Evolutionary conservation across 768 basidiomycete genomes (phyloP), one percentile per base, ranked within the genome.

Genomic region (Lactarius tabidus): DNA sequence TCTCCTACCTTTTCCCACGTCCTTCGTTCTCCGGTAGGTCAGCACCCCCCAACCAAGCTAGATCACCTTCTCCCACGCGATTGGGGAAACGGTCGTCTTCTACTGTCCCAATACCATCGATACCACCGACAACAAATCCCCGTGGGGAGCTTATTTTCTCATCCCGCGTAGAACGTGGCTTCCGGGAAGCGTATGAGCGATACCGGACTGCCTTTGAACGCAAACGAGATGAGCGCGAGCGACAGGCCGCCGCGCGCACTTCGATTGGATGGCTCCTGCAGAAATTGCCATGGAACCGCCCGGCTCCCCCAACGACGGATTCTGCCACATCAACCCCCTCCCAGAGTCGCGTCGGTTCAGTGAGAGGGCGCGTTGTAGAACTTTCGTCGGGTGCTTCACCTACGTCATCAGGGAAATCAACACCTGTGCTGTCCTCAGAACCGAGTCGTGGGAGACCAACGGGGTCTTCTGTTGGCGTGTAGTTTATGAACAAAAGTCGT

Each of bases 61-160:
- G 77, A 41, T 72, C 80, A 14, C 72, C 78, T 53, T 76, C 77
- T 55, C 73, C 76, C 52, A 73, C 77, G 14, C 75, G 68, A 31
- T 55, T 67, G 36, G 61, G 69, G 31, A 69, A 75, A 59, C 81
- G 79, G 26, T 75, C 73, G 38, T 80, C 81, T 7, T 81, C 84
- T 33, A 76, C 76, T 51, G 71, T 75, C 31, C 77, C 83, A 18
- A 87, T 93, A 62, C 79, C 88, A 1, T 85, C 92, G n/a, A 95
- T 97, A 48, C 94, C 95, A 3, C 93, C 94, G 0, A 82, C 93
- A 17, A 80, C 80, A 33, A 97, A 94, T 75, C 95, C 96, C 3
- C 88, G 95, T 17, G 96, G 97, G 57, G 97, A 99, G 73, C 85
- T 99, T 65, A 97, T 98, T 62, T 97, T 99, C 77, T 94, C 91